These are phyloP conservation scores for Penicillium flavigenum DNA, from an alignment of 495 filamentous ascomycete genomes.

Conservation along the genomic window DNA sequence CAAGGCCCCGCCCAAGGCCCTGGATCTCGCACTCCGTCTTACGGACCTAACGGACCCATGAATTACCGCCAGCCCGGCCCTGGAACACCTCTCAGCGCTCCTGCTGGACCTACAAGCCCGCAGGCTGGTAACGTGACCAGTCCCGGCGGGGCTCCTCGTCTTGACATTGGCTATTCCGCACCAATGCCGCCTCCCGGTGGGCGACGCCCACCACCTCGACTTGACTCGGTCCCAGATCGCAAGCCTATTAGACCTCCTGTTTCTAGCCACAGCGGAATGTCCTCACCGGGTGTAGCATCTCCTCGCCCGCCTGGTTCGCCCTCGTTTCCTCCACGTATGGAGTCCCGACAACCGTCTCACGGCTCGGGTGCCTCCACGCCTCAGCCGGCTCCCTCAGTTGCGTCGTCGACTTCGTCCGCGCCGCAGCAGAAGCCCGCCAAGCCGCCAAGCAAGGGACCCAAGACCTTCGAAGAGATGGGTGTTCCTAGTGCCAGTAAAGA, in stretches of 20 bases:
- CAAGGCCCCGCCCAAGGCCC: conserved; percentile 4
- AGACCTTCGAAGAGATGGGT: conserved; percentile 98
- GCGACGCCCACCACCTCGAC: conserved; percentile 36
- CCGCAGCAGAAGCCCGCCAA: conserved; percentile 32
- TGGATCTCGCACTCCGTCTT: conserved; percentile 31
- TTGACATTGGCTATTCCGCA: conserved; percentile 57
- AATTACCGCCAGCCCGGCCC: conserved; percentile 42
- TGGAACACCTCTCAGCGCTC: conserved; percentile 32
- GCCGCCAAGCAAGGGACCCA: conserved; percentile 73
- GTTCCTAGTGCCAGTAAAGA: conserved; percentile 78
- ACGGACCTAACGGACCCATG: conserved; percentile 36
- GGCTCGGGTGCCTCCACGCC: conserved; percentile 35
- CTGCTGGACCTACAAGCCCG: conserved; percentile 33
- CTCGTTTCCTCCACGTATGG: conserved; percentile 35
- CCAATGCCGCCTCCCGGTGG: conserved; percentile 45
- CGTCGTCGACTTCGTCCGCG: conserved; percentile 25
- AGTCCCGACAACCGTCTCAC: conserved; percentile 36
- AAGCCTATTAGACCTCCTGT: conserved; percentile 38
- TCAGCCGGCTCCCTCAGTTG: conserved; percentile 26
- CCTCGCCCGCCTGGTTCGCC: conserved; percentile 36
- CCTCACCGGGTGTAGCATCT: conserved; percentile 32
- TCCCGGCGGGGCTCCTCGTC: conserved; percentile 37
- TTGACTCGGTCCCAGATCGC: conserved; percentile 38
- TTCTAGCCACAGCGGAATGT: conserved; percentile 22
- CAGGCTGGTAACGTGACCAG: conserved; percentile 25